Evolutionary conservation across 805 yeast genomes (phyloP).

Genomic region (Yarrowia sp.): DNA sequence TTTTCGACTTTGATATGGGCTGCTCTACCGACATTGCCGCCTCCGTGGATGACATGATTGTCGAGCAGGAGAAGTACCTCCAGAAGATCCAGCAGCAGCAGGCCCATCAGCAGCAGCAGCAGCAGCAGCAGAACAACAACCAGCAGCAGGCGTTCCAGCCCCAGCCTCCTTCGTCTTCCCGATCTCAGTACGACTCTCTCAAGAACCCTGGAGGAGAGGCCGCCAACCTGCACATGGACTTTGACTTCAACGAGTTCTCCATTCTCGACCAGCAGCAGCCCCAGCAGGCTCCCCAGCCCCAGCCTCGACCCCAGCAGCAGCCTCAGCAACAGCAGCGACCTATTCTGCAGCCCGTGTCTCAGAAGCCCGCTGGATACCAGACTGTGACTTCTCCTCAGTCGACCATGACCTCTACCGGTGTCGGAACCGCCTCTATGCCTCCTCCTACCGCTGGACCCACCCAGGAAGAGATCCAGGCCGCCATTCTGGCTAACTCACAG

Average conservation of each 20-base stretch:
- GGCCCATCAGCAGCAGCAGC: constrained; percentile 39
- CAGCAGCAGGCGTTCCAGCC: constrained; percentile 33
- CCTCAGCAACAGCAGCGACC: constrained; percentile 21
- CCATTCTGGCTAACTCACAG: constrained; percentile 39
- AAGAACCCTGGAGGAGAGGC: constrained; percentile 32
- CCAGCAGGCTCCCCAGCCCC: constrained; percentile 1
- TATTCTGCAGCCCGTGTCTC: constrained; percentile 16
- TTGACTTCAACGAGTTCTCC: constrained; percentile 38
- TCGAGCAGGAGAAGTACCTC: constrained; percentile 52
- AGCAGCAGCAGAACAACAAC: constrained; percentile 29
- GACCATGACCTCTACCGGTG: constrained; percentile 37
- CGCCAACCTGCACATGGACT: constrained; percentile 29
- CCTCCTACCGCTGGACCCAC: constrained; percentile 39
- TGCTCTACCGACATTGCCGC: constrained; percentile 54
- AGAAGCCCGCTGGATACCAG: constrained; percentile 29
- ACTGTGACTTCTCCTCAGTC: constrained; percentile 38
- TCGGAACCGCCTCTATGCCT: constrained; percentile 30
- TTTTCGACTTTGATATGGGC: constrained; percentile 56
- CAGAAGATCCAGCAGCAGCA: constrained; percentile 46
- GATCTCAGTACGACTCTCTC: constrained; percentile 33
- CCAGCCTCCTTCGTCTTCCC: constrained; percentile 26
- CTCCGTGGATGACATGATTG: constrained; percentile 52
- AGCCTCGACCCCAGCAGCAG: constrained; percentile 10
- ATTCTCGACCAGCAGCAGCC: constrained; percentile 33
- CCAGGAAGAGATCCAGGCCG: constrained; percentile 39